Evolutionary conservation across 2,329 filamentous ascomycete species (phyloP), one percentile per base, ranked within the genome.

Genomic region (Sclerotinia glacialis): DNA sequence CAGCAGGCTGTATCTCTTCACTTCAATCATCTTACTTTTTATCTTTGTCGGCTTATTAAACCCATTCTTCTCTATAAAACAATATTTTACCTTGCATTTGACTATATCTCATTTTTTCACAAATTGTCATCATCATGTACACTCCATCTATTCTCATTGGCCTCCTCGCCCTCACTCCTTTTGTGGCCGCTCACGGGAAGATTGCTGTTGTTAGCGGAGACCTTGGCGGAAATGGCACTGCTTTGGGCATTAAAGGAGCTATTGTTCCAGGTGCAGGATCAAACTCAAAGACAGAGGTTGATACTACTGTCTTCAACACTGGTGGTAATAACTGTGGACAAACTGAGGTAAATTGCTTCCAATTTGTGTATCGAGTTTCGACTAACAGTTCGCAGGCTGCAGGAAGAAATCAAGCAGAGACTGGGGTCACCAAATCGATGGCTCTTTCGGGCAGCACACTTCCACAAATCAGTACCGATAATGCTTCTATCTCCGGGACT

Each of bases 111-210:
- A 46, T 26, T 59, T 46, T 46, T 60, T 21, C 42, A 63, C 8
- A 28, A 40, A 40, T 16, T 16, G 9, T 40, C 12, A 53, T 52
- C 28, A 53, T n/a, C 31, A 63, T 63, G 46, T 42, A 53, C n/a
- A 53, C 31, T 42, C 18, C 31, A 63, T 42, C 9, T 7, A 31
- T 63, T 4, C 9, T 44, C 21, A 9, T 54, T 44, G 3, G 46
- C 3, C 16, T 85, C 74, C 79, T 81, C 74, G 78, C 86, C 75
- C 74, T 87, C 73, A 81, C 80, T 72, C 78, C 82, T 67, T 80
- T 88, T 64, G 85, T 83, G 67, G 80, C 84, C 67, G 85, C 82
- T 74, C 86, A 89, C 79, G 80, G 81, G 31, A 71, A 71, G 50
- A 59, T 71, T 28, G 50, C 68, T 2, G 65, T 71, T 47, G 59